Percentiles rank a stretch among this genome's conserved stretches.
These are phyloP conservation scores for Fragaria ananassa DNA, from an alignment of 306 rosid genomes.

Conservation along the genomic window DNA sequence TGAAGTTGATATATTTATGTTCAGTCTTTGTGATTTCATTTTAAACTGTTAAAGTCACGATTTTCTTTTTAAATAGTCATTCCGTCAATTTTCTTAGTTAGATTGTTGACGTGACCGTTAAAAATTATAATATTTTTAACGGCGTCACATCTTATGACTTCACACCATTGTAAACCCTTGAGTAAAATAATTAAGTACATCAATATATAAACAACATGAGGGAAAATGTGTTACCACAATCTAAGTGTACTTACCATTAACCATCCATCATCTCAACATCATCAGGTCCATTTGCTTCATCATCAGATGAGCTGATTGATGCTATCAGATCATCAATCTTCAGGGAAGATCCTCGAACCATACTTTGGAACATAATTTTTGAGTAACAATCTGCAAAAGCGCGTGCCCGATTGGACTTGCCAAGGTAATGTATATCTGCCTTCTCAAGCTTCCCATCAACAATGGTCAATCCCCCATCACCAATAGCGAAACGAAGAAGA, in stretches of 20 bases:
- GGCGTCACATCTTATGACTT: neutral
- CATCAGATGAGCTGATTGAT: conserved; percentile 42
- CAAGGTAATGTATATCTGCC: conserved; percentile 68
- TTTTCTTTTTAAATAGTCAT: too few relatives aligned
- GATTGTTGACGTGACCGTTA: too few relatives aligned
- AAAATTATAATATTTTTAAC: too few relatives aligned
- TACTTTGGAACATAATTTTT: conserved; percentile 72
- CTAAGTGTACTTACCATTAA: conserved; percentile 18
- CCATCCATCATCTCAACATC: conserved; percentile 55
- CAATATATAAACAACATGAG: neutral
- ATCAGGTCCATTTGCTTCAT: conserved; percentile 46
- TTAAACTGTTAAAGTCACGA: too few relatives aligned
- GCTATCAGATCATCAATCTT: conserved; percentile 58
- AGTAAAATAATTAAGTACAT: neutral
- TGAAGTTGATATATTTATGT: too few relatives aligned
- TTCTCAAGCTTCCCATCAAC: conserved; percentile 75
- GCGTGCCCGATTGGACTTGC: conserved; percentile 70
- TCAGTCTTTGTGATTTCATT: too few relatives aligned
- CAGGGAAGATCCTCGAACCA: conserved; percentile 68
- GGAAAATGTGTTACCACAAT: too few relatives aligned
- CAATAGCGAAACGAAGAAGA: conserved; percentile 75
- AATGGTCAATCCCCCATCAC: conserved; percentile 62
- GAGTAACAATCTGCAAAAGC: conserved; percentile 93
- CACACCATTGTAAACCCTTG: neutral
- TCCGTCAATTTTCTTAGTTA: too few relatives aligned